Evolutionary conservation across 805 yeast genomes (phyloP).

Genomic region (Nakazawaea holstii): DNA sequence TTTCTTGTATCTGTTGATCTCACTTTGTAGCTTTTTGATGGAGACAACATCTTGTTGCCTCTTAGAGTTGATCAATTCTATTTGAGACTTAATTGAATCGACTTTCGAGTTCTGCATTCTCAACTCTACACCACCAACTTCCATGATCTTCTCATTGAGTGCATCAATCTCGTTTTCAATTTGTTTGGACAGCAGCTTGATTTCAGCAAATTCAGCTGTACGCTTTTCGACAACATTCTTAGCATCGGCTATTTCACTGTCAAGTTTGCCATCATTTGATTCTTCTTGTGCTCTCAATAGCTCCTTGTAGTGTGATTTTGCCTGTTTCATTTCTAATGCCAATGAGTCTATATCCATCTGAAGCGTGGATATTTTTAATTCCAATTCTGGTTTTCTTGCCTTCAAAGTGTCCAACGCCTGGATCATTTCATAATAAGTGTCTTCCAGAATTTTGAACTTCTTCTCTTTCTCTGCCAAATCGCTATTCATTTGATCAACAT

Average conservation of each 20-base stretch:
- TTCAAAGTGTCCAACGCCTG: constrained; percentile 49
- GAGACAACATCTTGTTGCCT: constrained; percentile 52
- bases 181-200: constrained; percentile 51
- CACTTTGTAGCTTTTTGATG: constrained; percentile 58
- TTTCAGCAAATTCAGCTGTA: constrained; percentile 16
- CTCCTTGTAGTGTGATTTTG: constrained; percentile 37
- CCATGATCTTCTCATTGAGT: constrained; percentile 75
- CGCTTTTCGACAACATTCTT: constrained; percentile 30
- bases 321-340: constrained; percentile 44
- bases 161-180: constrained; percentile 50
- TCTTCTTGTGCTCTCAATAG: constrained; percentile 15
- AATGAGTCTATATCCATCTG: constrained; percentile 62
- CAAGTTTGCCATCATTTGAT: constrained; percentile 14
- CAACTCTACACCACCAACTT: constrained; percentile 85
- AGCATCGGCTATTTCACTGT: constrained; percentile 16
- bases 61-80: constrained; percentile 54
- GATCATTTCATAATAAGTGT: constrained; percentile 55
- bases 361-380: constrained; percentile 51
- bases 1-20: constrained; percentile 49
- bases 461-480: constrained; percentile 51
- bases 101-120: constrained; percentile 79
- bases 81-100: constrained; percentile 62
- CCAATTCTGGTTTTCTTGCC: constrained; percentile 68
- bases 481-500: constrained; percentile 45
- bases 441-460: constrained; percentile 42